Percentiles rank a stretch among this genome's conserved stretches.
Evolutionary conservation across 176 grass and related monocot species (phyloP).

Genomic region (Alopecurus myosuroides): DNA sequence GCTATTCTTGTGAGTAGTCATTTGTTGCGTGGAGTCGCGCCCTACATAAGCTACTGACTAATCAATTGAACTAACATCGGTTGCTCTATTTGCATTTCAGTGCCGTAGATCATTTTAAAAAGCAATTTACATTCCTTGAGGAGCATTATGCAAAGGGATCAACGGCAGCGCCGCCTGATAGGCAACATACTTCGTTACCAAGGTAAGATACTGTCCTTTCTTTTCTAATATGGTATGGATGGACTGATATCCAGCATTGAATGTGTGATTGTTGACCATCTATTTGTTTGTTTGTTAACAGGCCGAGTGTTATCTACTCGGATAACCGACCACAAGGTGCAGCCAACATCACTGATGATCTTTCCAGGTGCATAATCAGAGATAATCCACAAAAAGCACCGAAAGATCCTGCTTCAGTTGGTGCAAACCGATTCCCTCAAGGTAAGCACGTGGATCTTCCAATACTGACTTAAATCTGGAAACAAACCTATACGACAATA

Average conservation of each 20-base stretch:
- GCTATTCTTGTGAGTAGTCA: not conserved
- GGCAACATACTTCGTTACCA: constrained; percentile 93
- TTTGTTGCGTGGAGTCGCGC: not conserved
- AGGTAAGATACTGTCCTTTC: constrained; percentile 37
- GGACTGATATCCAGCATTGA: constrained; percentile 6
- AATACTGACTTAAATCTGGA: not conserved
- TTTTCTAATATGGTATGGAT: constrained; percentile 11
- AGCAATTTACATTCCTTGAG: constrained; percentile 91
- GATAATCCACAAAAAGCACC: constrained; percentile 50
- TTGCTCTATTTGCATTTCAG: constrained; percentile 39
- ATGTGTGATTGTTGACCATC: constrained; percentile 4
- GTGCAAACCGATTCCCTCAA: constrained; percentile 53
- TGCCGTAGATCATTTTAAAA: constrained; percentile 92
- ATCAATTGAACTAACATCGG: constrained; percentile 12
- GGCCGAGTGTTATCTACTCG: constrained; percentile 65
- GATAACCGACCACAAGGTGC: constrained; percentile 55
- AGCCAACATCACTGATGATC: constrained; percentile 56
- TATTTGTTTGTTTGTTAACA: constrained; percentile 35
- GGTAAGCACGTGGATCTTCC: constrained; percentile 16
- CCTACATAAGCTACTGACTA: not conserved
- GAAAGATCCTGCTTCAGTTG: constrained; percentile 31
- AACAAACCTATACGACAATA: not conserved
- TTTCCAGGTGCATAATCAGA: constrained; percentile 83
- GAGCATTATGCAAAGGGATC: constrained; percentile 88
- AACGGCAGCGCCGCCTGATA: constrained; percentile 64